A percentile compares a stretch with the other conserved stretches of the same genome.
Conservation (phyloP, 169 alveolate genomes). For the Plasmodium cynomolgi region DNA sequence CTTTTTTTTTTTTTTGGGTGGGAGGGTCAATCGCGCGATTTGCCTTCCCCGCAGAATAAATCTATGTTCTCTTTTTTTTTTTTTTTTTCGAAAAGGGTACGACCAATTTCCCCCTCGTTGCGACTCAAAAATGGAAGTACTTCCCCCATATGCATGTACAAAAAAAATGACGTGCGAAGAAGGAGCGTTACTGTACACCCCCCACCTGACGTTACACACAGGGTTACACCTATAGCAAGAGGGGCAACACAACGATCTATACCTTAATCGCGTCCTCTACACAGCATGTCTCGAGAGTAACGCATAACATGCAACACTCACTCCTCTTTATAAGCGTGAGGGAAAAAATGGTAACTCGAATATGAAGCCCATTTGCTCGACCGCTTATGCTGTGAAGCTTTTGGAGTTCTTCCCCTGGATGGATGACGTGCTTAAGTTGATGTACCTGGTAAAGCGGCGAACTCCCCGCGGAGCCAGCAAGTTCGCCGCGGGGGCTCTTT, state of each 20-base stretch:
- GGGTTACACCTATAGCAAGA: neutral
- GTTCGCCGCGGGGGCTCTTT: neutral
- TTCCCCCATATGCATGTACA: neutral
- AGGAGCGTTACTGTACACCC: neutral
- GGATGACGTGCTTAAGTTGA: constrained; percentile 26
- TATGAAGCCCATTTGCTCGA: constrained; percentile 38
- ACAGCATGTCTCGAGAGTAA: neutral
- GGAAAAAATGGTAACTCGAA: constrained; percentile 1
- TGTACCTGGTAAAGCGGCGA: constrained; percentile 9
- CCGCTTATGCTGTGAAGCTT: neutral
- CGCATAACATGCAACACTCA: neutral
- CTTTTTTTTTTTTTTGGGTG: neutral
- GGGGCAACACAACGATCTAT: neutral
- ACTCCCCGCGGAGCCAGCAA: neutral
- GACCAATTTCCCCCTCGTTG: neutral
- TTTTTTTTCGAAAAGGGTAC: neutral
- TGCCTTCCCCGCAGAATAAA: neutral
- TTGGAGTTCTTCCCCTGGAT: constrained; percentile 39
- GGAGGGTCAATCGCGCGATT: neutral
- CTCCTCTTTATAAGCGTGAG: neutral
- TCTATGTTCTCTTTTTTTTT: neutral
- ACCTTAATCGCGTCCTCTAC: neutral
- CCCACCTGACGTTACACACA: neutral
- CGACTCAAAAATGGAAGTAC: neutral
- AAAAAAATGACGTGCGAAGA: neutral